Base-by-base conservation (phyloP, 2,329 filamentous ascomycete species). In the Xylaria sp. region DNA sequence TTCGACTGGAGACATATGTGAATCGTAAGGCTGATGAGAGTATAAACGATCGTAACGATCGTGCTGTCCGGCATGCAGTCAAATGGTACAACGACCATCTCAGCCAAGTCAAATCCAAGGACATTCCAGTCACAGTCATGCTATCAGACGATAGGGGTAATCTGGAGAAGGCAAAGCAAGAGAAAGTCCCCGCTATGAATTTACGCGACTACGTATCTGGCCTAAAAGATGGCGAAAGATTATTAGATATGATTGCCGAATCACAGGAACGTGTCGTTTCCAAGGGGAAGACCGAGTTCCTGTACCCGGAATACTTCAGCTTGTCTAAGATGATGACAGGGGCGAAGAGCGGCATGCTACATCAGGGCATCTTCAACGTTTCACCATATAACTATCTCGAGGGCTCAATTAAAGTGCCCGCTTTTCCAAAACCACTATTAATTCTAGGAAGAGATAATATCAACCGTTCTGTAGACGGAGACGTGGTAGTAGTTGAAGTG, bases 311-410 rank as follows among this genome's bases (percentile, higher is more conserved):
- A 78, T 94, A 98, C 78, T 92, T 91, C 75, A 93, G 91, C 9
- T 85, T 96, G 79, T 98, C 95, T 5, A 97, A 91, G 80, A 92
- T 98, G 89, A 94, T 94, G 88, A 99, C 96, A 5, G 95, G 94
- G 0, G 87, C 98, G 65, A 97, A 97, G 83, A 90, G 90, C 61
- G 94, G 94, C 4, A 90, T 94, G 63, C 84, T 99, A 75, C 96
- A 99, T 79, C 95, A 99, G 81, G 96, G 96, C 7, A 91, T 93
- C 28, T 99, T 98, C 84, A 97, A 94, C 77, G 94, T 98, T 33
- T 98, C 96, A 8, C 93, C 94, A 0, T 99, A 98, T 85, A 99
- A 99, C 83, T 99, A 98, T 76, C 86, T 99, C 12, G 96, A 99
- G 80, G 96, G 94, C 1, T 94, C 94, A 0, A 92, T 98, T 71